Conservation (phyloP, 352 stramenopile genomes). For the Thalassiosira livingstoniorum region DNA sequence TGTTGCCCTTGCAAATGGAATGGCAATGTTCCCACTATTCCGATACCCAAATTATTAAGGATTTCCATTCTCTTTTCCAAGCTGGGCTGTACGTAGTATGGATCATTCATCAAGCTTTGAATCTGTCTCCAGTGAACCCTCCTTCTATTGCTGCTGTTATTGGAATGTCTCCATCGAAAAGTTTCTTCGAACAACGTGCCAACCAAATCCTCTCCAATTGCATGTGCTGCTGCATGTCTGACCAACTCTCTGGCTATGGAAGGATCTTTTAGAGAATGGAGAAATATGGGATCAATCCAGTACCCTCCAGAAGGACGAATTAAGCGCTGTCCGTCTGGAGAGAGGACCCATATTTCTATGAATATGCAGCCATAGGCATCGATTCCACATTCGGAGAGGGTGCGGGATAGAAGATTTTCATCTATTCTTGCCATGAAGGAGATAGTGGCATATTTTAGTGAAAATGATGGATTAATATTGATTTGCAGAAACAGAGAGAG, state of each 20-base stretch:
- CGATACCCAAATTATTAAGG: slow-evolving; percentile 34
- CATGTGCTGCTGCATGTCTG: slow-evolving; percentile 12
- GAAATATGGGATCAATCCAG: slow-evolving; percentile 62
- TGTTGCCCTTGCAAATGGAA: slow-evolving; percentile 37
- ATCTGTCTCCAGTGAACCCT: slow-evolving; percentile 48
- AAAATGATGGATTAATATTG: too few species aligned
- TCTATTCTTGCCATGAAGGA: slow-evolving; percentile 9
- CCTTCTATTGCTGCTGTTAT: background rate
- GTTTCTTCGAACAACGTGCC: slow-evolving; percentile 38
- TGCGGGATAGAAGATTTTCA: slow-evolving; percentile 41
- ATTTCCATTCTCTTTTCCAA: slow-evolving; percentile 16
- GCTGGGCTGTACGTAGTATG: slow-evolving; percentile 36
- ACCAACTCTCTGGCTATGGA: slow-evolving; percentile 6
- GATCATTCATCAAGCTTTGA: slow-evolving; percentile 47
- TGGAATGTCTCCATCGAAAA: background rate
- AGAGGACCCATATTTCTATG: slow-evolving; percentile 66
- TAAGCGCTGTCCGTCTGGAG: slow-evolving; percentile 24
- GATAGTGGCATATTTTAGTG: too few species aligned
- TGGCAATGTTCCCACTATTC: slow-evolving; percentile 31
- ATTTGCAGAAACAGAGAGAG: too few species aligned
- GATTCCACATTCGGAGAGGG: slow-evolving; percentile 53
- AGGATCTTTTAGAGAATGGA: background rate
- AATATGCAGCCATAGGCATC: slow-evolving; percentile 59
- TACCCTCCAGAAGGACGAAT: slow-evolving; percentile 35
- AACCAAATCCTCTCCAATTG: slow-evolving; percentile 26